Evolutionary conservation across 2,329 filamentous ascomycete genomes (phyloP), one percentile per base, ranked within the genome.

Genomic region (Dryadomyces quercus-mongolicae): DNA sequence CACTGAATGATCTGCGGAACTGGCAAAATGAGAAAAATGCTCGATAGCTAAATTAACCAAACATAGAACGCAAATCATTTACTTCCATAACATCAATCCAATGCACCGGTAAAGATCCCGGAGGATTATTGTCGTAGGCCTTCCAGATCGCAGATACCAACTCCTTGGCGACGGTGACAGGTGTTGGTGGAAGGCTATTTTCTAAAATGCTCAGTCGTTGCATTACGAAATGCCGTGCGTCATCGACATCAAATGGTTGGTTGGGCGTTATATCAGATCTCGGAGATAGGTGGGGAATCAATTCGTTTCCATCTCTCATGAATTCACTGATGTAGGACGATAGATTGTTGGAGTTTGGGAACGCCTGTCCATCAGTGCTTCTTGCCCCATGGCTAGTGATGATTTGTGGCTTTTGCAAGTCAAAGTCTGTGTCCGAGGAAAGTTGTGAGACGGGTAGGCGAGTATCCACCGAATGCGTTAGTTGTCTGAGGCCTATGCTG

Each of bases 61-160:
- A 57, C 36, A 59, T 54, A 2, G 55, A 56, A 3, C 52, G 46
- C 13, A 59, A 44, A 38, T 57, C 53, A 15, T 53, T 50, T 2
- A 44, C 54, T 36, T 57, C 66, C 68, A 69, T 71, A 2, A 71
- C 65, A 51, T 71, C 69, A 12, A 70, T 64, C 69, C 69, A 71
- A 44, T 71, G 69, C 1, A 66, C 65, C 1, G 61, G 56, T 3
- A 51, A 52, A 2, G 59, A 55, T 1, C 61, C 60, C 0, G 62
- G 62, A 2, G 62, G 56, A 21, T 68, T 66, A 5, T 51, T 57
- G 21, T 71, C 69, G 16, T 71, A 71, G 0, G 66, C 66, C 1
- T 64, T 61, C 69, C 69, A 71, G 2, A 71, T 65, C 0, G 68
- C 64, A n/a, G 62, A 63, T 6, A 71, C 67, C 5, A 71, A 60